These are phyloP conservation scores for Leishmania lainsoni DNA, from an alignment of 208 protist genomes.

Conservation along the genomic window DNA sequence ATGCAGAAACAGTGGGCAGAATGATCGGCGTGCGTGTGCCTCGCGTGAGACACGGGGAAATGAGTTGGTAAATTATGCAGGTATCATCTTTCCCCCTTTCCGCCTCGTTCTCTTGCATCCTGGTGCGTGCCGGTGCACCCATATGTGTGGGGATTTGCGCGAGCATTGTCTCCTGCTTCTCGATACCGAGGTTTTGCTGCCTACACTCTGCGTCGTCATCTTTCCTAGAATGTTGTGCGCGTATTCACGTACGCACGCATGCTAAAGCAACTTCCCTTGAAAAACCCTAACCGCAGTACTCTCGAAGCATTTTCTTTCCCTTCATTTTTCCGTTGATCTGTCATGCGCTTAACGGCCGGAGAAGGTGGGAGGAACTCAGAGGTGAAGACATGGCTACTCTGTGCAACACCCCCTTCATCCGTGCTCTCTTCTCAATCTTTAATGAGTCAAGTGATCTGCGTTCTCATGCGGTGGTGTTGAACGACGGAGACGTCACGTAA, in stretches of 20 bases:
- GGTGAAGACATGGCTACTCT: background rate
- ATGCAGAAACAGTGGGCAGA: background rate
- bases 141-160: background rate
- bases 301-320: constrained; percentile 1
- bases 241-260: background rate
- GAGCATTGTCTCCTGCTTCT: background rate
- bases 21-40: background rate
- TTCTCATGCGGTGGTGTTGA: background rate
- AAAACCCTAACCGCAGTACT: background rate
- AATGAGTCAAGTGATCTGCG: background rate
- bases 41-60: background rate
- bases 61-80: background rate
- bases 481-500: background rate
- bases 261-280: background rate
- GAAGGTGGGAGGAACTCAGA: background rate
- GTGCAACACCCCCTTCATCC: background rate
- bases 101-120: background rate
- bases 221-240: background rate
- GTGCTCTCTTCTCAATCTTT: background rate
- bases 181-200: background rate
- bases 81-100: background rate
- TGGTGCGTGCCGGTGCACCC: background rate
- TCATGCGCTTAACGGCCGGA: background rate
- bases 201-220: background rate
- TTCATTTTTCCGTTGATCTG: constrained; percentile 3